Evolutionary conservation across 2,329 filamentous ascomycete species (phyloP).

Genomic region (Xylariales sp.): DNA sequence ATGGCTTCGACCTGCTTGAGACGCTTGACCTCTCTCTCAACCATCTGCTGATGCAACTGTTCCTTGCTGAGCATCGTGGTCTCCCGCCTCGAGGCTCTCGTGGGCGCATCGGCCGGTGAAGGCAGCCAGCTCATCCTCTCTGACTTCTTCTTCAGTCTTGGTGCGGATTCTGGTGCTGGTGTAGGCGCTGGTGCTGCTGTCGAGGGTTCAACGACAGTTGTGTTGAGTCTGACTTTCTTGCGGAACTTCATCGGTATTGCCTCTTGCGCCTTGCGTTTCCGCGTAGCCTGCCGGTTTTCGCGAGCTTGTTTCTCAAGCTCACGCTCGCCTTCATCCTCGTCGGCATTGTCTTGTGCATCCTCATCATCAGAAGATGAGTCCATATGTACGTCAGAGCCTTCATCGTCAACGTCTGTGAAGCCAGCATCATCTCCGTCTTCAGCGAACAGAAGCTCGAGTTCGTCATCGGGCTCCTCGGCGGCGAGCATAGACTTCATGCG

Average conservation of each 20-base stretch:
- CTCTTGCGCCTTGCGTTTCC: constrained; percentile 79
- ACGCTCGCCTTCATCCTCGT: constrained; percentile 82
- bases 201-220: constrained; percentile 30
- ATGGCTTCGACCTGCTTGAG: constrained; percentile 65
- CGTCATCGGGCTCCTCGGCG: constrained; percentile 64
- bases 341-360: constrained; percentile 62
- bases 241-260: constrained; percentile 65
- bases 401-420: constrained; percentile 64
- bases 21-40: constrained; percentile 65
- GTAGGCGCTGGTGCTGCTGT: constrained; percentile 27
- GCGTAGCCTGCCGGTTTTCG: constrained; percentile 58
- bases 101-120: constrained; percentile 48
- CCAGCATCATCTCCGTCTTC: constrained; percentile 66
- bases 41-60: constrained; percentile 65
- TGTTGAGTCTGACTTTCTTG: constrained; percentile 69
- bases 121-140: constrained; percentile 57
- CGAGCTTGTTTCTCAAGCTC: constrained; percentile 76
- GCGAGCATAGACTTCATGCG: constrained; percentile 75
- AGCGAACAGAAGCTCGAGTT: constrained; percentile 71
- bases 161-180: constrained; percentile 38
- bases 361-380: constrained; percentile 83
- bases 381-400: constrained; percentile 73
- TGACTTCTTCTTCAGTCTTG: constrained; percentile 55
- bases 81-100: constrained; percentile 52
- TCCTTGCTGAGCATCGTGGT: constrained; percentile 57